Percentiles rank a stretch among this genome's conserved stretches.
Evolutionary conservation across 345 rosid genomes (phyloP).

Genomic region (Eutrema heterophyllum): DNA sequence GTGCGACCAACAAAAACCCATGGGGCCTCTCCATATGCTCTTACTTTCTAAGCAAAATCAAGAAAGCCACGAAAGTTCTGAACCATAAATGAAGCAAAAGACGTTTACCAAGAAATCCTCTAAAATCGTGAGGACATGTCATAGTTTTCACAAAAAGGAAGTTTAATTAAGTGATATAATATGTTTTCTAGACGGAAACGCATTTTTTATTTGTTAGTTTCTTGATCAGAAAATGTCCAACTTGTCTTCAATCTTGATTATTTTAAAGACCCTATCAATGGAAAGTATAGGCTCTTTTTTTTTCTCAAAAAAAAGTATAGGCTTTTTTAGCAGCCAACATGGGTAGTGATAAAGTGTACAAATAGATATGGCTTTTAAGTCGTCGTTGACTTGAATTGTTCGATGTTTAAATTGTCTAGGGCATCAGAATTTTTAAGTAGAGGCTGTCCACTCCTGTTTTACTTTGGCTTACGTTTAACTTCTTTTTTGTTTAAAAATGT

Average conservation of each 20-base stretch:
- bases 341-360: not conserved
- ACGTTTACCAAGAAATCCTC: not conserved
- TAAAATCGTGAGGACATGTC: constrained; percentile 9
- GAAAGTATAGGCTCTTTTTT: not conserved
- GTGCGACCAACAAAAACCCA: not conserved
- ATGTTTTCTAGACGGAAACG: not conserved
- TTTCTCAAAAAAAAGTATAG: not conserved
- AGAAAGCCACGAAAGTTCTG: not conserved
- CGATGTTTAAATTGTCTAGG: not conserved
- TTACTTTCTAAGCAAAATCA: not conserved
- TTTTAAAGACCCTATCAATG: not conserved
- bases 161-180: not conserved
- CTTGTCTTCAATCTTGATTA: not conserved
- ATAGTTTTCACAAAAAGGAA: not conserved
- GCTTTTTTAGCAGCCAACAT: not conserved
- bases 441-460: not conserved
- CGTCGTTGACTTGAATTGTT: not conserved
- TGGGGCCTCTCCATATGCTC: constrained; percentile 4
- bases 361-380: not conserved
- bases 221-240: not conserved
- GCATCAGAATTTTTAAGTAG: not conserved
- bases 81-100: not conserved
- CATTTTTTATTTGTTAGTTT: not conserved
- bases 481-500: not conserved
- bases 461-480: not conserved